Evolutionary conservation across 495 filamentous ascomycete genomes (phyloP).

Genomic region (Hypoxylon lienhwacheense): DNA sequence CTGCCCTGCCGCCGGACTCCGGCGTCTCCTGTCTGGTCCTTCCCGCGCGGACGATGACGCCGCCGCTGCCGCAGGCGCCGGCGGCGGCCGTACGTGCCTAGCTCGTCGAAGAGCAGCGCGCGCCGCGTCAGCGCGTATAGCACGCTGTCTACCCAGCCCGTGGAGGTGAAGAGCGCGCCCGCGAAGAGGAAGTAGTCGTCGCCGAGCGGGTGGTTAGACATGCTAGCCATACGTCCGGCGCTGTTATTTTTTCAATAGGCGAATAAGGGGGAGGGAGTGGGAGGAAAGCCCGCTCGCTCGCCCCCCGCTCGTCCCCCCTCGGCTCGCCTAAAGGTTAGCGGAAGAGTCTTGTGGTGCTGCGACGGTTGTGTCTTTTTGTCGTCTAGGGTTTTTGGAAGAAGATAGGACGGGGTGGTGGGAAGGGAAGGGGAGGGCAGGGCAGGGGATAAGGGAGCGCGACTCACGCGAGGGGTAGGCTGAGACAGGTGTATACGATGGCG

Average conservation of each 20-base stretch:
- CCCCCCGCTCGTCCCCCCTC: no score
- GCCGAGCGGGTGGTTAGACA: conserved; percentile 50
- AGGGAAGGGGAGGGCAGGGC: no score
- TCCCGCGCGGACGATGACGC: not conserved
- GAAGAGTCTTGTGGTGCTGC: no score
- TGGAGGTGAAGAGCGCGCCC: conserved; percentile 64
- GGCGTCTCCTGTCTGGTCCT: no score
- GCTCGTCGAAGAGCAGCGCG: conserved; percentile 41
- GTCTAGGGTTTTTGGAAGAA: no score
- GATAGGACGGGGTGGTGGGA: no score
- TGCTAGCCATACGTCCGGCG: conserved; percentile 60
- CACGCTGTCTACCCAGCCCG: conserved; percentile 64
- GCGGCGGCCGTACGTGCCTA: conserved; percentile 18
- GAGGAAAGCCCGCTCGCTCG: no score
- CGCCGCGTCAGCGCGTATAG: conserved; percentile 65
- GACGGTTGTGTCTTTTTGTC: no score
- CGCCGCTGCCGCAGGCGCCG: not conserved
- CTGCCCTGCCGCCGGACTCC: conserved; percentile 28
- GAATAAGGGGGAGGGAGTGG: no score
- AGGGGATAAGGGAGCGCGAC: no score
- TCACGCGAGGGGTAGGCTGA: conserved; percentile 35
- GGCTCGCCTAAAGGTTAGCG: no score
- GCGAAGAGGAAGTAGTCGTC: conserved; percentile 61
- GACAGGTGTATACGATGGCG: conserved; percentile 25
- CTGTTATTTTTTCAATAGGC: conserved; percentile 37